These are phyloP conservation scores for Triticum urartu DNA, from an alignment of 176 grass and related monocot genomes.

Conservation along the genomic window DNA sequence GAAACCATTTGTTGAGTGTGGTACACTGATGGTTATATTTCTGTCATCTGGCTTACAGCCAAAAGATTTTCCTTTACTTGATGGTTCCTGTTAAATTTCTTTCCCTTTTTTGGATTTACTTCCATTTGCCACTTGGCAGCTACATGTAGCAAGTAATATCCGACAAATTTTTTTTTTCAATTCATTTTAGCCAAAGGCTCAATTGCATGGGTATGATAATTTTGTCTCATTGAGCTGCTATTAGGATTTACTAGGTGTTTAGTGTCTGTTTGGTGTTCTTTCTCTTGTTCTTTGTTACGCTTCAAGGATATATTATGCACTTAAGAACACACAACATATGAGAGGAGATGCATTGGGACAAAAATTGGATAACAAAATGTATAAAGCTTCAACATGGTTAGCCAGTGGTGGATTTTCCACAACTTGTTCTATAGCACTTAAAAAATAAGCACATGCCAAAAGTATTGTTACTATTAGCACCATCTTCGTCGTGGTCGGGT, in stretches of 20 bases:
- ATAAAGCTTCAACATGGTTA: too few species aligned
- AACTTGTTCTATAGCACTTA: too few species aligned
- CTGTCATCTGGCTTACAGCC: neutral
- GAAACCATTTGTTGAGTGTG: constrained; percentile 18
- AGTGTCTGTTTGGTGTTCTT: too few species aligned
- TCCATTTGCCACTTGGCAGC: neutral
- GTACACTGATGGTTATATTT: neutral
- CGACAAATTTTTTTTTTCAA: neutral
- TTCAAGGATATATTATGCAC: too few species aligned
- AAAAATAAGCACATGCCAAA: too few species aligned
- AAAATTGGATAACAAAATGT: too few species aligned
- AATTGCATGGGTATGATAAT: neutral
- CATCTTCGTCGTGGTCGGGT: too few species aligned
- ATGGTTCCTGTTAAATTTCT: neutral
- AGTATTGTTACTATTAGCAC: too few species aligned
- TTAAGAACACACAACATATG: too few species aligned
- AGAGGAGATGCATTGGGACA: too few species aligned
- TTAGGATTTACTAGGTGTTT: neutral
- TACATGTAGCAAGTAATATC: neutral
- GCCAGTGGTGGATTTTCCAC: too few species aligned
- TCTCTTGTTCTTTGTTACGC: too few species aligned
- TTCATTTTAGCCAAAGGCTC: neutral
- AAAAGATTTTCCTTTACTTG: neutral
- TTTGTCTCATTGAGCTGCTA: neutral
- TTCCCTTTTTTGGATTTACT: neutral